Conservation (phyloP, 805 yeast genomes). For the Wickerhamiella azymoides region DNA sequence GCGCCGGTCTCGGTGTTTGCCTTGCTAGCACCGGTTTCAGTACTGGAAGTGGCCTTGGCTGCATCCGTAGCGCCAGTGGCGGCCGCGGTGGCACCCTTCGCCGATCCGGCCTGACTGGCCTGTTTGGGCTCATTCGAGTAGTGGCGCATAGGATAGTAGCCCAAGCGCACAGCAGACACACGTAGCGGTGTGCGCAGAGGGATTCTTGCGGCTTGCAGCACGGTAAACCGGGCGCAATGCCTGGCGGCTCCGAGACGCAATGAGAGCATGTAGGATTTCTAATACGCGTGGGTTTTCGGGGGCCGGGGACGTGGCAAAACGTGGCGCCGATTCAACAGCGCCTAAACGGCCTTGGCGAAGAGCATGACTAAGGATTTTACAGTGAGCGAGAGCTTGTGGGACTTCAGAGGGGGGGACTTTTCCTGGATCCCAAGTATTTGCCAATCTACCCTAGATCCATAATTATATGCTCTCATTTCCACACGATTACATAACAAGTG, state of each 20-base stretch:
- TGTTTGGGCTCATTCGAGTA: not conserved
- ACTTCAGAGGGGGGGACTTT: too few species aligned
- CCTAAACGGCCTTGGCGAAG: too few species aligned
- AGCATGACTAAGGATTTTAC: too few species aligned
- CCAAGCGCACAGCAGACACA: not conserved
- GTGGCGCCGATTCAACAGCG: too few species aligned
- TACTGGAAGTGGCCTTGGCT: not conserved
- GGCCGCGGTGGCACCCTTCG: not conserved
- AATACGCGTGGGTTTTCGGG: not conserved
- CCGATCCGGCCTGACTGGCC: not conserved
- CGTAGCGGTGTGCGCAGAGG: not conserved
- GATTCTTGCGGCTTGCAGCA: not conserved
- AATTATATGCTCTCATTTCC: too few species aligned
- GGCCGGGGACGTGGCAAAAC: too few species aligned
- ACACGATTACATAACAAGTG: too few species aligned
- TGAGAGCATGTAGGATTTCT: not conserved
- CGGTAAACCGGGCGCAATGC: not conserved
- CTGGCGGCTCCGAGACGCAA: not conserved
- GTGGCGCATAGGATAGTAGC: conserved; percentile 1
- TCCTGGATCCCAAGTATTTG: too few species aligned
- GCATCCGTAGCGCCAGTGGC: not conserved
- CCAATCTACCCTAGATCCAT: too few species aligned
- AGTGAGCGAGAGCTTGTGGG: too few species aligned
- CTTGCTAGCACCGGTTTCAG: too few species aligned
- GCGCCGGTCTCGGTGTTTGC: too few species aligned